These are phyloP conservation scores for Hypoxylon sp. DNA, from an alignment of 2,329 filamentous ascomycete genomes.

Conservation along the genomic window DNA sequence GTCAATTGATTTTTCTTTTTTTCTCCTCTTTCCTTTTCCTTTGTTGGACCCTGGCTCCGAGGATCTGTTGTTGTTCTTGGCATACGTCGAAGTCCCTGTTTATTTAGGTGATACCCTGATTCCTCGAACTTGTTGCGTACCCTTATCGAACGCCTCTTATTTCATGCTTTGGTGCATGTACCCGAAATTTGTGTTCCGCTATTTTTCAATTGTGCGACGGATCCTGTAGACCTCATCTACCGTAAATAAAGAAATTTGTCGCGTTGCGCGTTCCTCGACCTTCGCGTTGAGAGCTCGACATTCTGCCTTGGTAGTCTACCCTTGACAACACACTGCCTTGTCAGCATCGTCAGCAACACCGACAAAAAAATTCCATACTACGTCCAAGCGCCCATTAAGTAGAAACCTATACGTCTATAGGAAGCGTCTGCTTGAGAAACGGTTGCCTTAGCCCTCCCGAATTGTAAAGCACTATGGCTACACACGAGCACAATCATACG, in stretches of 20 bases:
- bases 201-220: conserved; percentile 29
- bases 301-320: conserved; percentile 17
- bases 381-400: conserved; percentile 6
- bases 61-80: conserved; percentile 42
- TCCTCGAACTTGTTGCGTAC: conserved; percentile 27
- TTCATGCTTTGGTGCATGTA: conserved; percentile 34
- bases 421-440: conserved; percentile 3
- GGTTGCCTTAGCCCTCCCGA: not conserved
- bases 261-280: conserved; percentile 18
- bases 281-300: conserved; percentile 25
- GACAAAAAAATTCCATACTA: conserved; percentile 12
- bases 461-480: conserved; percentile 45
- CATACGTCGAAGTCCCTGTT: conserved; percentile 48
- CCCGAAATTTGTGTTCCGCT: conserved; percentile 36
- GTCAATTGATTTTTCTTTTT: conserved; percentile 17
- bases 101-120: conserved; percentile 43
- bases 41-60: conserved; percentile 1
- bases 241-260: conserved; percentile 37
- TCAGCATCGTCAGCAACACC: conserved; percentile 37
- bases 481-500: conserved; percentile 45
- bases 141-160: conserved; percentile 40
- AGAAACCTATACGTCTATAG: not conserved
- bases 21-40: not conserved
- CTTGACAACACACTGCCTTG: conserved; percentile 13
- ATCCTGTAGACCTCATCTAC: conserved; percentile 19